These are phyloP conservation scores for Glomus cerebriforme DNA, from an alignment of 192 early-diverging fungal genomes.

Conservation along the genomic window DNA sequence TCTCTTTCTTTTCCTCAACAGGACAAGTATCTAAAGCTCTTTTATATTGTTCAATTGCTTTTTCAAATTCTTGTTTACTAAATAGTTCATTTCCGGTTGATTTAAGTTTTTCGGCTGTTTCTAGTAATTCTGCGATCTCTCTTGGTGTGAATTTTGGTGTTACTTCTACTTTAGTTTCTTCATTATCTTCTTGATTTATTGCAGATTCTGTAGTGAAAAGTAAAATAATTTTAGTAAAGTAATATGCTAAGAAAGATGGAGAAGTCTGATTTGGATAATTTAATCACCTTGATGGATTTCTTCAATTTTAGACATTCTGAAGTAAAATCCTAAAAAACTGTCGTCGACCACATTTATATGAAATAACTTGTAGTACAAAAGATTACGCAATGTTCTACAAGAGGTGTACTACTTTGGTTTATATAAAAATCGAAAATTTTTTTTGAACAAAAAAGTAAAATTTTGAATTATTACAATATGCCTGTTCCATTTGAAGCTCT, in stretches of 20 bases:
- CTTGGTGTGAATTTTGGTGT: slow-evolving; percentile 22
- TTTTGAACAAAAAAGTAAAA: too few relatives aligned
- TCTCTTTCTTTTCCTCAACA: slow-evolving; percentile 41
- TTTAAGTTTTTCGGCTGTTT: slow-evolving; percentile 53
- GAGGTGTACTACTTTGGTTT: too few relatives aligned
- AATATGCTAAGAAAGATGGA: neutral
- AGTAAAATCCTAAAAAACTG: neutral
- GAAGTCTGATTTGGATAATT: neutral
- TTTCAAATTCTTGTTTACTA: slow-evolving; percentile 42
- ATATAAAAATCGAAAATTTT: too few relatives aligned
- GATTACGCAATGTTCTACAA: too few relatives aligned
- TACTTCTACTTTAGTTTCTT: neutral
- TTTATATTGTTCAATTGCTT: slow-evolving; percentile 49
- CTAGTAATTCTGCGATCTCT: slow-evolving; percentile 41
- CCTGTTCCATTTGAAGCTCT: slow-evolving; percentile 80
- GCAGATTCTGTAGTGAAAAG: neutral
- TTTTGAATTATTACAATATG: slow-evolving; percentile 47
- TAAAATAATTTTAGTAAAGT: neutral
- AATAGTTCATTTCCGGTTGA: slow-evolving; percentile 50
- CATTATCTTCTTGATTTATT: neutral
- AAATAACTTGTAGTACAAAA: neutral
- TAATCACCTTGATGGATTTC: neutral
- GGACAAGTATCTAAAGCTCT: slow-evolving; percentile 51
- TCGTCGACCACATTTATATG: too few relatives aligned
- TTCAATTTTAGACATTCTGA: neutral